These are phyloP conservation scores for Chytriomyces sp. DNA, from an alignment of 192 early-diverging fungal species.

Conservation along the genomic window DNA sequence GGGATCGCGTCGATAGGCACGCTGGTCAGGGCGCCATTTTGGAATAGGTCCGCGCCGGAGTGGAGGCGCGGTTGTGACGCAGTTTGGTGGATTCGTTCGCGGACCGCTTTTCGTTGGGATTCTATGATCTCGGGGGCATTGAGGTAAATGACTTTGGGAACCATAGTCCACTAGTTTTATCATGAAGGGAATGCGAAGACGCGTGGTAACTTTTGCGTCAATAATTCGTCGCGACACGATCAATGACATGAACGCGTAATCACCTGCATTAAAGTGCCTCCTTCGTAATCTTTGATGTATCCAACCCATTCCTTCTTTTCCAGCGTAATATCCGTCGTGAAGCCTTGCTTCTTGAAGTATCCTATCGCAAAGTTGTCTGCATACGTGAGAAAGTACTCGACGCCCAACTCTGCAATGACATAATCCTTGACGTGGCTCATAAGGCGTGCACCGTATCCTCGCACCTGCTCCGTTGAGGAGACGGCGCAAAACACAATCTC, in stretches of 20 bases:
- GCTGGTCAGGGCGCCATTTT: conserved; percentile 45
- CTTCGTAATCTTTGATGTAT: conserved; percentile 99
- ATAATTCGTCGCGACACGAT: neutral
- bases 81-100: conserved; percentile 78
- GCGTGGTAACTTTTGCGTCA: neutral
- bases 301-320: conserved; percentile 94
- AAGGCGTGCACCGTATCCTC: conserved; percentile 93
- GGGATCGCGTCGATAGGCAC: conserved; percentile 81
- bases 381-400: conserved; percentile 92
- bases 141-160: conserved; percentile 87
- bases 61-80: conserved; percentile 78
- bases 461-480: conserved; percentile 85
- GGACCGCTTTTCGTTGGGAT: conserved; percentile 76
- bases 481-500: conserved; percentile 99
- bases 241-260: neutral
- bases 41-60: conserved; percentile 74
- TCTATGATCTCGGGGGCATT: conserved; percentile 70
- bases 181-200: neutral
- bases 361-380: conserved; percentile 99
- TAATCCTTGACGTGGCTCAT: conserved; percentile 98
- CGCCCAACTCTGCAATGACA: conserved; percentile 69
- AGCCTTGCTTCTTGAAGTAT: conserved; percentile 99
- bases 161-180: conserved; percentile 74
- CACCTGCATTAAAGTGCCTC: conserved; percentile 95
- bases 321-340: conserved; percentile 95